Evolutionary conservation across 2,329 filamentous ascomycete species (phyloP), one percentile per base, ranked within the genome.

Genomic region (Colletotrichum sp.): DNA sequence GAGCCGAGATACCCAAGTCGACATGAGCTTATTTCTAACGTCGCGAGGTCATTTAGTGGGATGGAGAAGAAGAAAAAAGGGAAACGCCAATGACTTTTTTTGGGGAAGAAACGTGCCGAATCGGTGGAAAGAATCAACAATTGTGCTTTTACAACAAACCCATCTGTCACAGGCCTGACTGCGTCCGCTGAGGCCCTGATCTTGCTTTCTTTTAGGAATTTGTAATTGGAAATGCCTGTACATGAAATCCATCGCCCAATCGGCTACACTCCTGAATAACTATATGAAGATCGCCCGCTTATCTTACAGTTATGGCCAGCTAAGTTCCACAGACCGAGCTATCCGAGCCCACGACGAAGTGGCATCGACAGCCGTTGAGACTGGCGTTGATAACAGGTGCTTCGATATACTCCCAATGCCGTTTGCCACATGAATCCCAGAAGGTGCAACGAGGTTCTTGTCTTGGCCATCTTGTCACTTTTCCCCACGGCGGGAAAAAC

Each of bases 61-160:
- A 13, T 7, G n/a, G 3, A 22, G 3, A 52, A 0, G n/a, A 22
- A 48, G 11, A 3, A 52, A 1, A 48, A 8, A 52, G n/a, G 6
- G 8, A 12, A 52, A 6, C 11, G 9, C 19, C 0, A 22, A 12
- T 52, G 4, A 0, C 12, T 1, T 0, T 52, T 13, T 1, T 0
- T 52, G 8, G 11, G 44, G 11, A n/a, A 52, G 1, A 13, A 52
- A 52, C 0, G n/a, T n/a, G 2, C 6, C n/a, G n/a, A 4, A 22
- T 22, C n/a, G n/a, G 44, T 13, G 6, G 6, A 5, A 52, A 5
- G 3, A 13, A 52, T 13, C 44, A 22, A 22, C 19, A 48, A 0
- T 48, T 12, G 19, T 4, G 9, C 39, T 6, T 48, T 19, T n/a
- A 48, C 39, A 48, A 12, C 39, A n/a, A 48, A 48, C 3, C 39